phyloP scores from a whole-genome alignment of 164 flowering plant genomes.

The Chloranthus sessilifolius region DNA sequence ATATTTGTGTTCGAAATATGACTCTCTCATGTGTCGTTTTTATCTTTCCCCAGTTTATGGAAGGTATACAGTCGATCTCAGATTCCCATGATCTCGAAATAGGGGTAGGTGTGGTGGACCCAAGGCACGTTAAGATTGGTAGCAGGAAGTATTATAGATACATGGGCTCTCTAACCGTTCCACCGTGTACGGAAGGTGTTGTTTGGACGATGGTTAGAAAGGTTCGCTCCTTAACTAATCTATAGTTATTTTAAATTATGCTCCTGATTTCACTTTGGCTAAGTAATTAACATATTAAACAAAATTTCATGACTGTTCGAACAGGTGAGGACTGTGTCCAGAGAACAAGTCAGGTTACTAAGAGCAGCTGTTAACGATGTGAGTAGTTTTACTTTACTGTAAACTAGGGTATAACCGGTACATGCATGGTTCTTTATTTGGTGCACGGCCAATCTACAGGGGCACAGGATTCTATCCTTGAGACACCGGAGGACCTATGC shows the following conservation, averaged over 20 bases:
- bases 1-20: too few relatives aligned
- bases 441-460: too few relatives aligned
- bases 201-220: conserved; percentile 44
- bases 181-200: conserved; percentile 53
- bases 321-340: conserved; percentile 16
- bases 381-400: too few relatives aligned
- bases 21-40: background rate
- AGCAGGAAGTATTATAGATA: conserved; percentile 39
- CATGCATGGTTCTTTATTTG: too few relatives aligned
- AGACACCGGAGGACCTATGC: too few relatives aligned
- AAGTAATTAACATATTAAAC: background rate
- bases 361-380: conserved; percentile 10
- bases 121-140: conserved; percentile 22
- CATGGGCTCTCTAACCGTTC: conserved; percentile 30
- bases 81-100: conserved; percentile 8
- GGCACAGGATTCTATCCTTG: too few relatives aligned
- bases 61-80: conserved; percentile 18
- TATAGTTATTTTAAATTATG: background rate
- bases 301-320: background rate
- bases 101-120: conserved; percentile 27
- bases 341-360: conserved; percentile 8
- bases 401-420: too few relatives aligned
- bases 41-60: conserved; percentile 24
- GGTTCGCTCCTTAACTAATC: conserved; percentile 19
- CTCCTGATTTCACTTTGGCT: background rate